These are phyloP conservation scores for Mycena galopus DNA, from an alignment of 768 basidiomycete genomes.

Conservation along the genomic window DNA sequence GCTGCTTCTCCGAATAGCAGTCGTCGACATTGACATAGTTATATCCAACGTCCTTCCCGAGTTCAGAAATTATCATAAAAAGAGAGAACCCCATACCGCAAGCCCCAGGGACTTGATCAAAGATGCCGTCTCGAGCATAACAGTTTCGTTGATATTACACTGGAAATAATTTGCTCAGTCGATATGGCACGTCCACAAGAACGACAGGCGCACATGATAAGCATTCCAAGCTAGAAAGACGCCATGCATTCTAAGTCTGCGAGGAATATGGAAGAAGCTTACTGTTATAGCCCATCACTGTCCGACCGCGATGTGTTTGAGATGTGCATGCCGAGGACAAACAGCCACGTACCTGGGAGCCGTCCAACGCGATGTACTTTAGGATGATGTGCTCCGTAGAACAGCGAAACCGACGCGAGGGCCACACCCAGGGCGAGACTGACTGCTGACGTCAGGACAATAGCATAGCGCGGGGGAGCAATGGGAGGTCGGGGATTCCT, in stretches of 20 bases:
- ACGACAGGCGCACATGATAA: slow-evolving; percentile 61
- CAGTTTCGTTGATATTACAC: slow-evolving; percentile 70
- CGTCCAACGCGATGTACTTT: slow-evolving; percentile 23
- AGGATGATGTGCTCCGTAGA: slow-evolving; percentile 12
- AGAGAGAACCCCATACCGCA: slow-evolving; percentile 45
- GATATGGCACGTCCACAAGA: neutral
- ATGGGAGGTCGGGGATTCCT: neutral
- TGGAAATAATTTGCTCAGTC: slow-evolving; percentile 37
- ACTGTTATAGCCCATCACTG: slow-evolving; percentile 34
- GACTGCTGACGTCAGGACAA: slow-evolving; percentile 11
- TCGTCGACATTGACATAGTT: slow-evolving; percentile 73
- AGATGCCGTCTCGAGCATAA: slow-evolving; percentile 63
- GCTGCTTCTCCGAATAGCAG: slow-evolving; percentile 72
- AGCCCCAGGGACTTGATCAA: slow-evolving; percentile 67
- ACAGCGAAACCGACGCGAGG: slow-evolving; percentile 17
- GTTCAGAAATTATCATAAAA: neutral
- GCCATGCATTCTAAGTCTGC: neutral
- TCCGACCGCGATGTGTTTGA: neutral
- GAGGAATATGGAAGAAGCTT: slow-evolving; percentile 10
- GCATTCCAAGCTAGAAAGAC: slow-evolving; percentile 72
- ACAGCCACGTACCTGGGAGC: slow-evolving; percentile 27
- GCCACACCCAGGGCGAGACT: slow-evolving; percentile 23
- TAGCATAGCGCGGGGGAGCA: slow-evolving; percentile 15
- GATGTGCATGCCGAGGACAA: neutral
- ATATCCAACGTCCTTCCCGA: slow-evolving; percentile 67